Evolutionary conservation across 345 rosid species (phyloP).

Genomic region (Zanthoxylum bungeanum): DNA sequence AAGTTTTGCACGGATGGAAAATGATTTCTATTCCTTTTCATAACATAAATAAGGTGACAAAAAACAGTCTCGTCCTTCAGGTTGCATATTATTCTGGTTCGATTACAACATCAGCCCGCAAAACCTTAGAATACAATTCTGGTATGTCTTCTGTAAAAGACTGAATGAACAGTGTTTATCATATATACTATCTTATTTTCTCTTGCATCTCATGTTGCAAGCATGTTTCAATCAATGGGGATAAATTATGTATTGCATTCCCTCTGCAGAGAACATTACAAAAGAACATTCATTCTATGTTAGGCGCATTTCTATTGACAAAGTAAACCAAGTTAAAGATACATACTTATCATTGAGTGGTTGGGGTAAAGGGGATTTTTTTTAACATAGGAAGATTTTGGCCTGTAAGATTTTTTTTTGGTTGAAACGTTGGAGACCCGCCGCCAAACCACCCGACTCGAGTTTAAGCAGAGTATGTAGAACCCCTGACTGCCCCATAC

Average conservation of each 20-base stretch:
- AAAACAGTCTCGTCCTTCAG: conserved; percentile 34
- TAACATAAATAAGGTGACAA: conserved; percentile 53
- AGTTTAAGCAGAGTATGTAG: too few relatives aligned
- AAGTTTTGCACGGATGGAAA: conserved; percentile 68
- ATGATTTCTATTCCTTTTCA: conserved; percentile 73
- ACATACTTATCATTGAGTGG: conserved; percentile 74
- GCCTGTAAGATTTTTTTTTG: conserved; percentile 53
- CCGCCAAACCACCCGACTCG: too few relatives aligned
- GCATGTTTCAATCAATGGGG: not conserved
- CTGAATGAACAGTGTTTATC: not conserved
- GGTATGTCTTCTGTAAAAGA: conserved; percentile 31
- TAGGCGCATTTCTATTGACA: conserved; percentile 52
- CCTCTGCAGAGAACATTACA: conserved; percentile 40
- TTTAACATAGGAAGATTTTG: conserved; percentile 90
- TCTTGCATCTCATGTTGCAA: not conserved
- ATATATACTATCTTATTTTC: not conserved
- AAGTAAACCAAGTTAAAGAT: conserved; percentile 50
- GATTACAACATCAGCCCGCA: conserved; percentile 18
- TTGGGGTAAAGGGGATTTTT: conserved; percentile 82
- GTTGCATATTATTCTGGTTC: conserved; percentile 25
- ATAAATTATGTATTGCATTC: not conserved
- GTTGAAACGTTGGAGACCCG: too few relatives aligned
- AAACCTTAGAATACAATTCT: conserved; percentile 23
- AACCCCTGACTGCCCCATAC: too few relatives aligned
- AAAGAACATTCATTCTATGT: conserved; percentile 64